phyloP scores from a whole-genome alignment of 73 alveolate genomes.

The Uronychia setigera region DNA sequence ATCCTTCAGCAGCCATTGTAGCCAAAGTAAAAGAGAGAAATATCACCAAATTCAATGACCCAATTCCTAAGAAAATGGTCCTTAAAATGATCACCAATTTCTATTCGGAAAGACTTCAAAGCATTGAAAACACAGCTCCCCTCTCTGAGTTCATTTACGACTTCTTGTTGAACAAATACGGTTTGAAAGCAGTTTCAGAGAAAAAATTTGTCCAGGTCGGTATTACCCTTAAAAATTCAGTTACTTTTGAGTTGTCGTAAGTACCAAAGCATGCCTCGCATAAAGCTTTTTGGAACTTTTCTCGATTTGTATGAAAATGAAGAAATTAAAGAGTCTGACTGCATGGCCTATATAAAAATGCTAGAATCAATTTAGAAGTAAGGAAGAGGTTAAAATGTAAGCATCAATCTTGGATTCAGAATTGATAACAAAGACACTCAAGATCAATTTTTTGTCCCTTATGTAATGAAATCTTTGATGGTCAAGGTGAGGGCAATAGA shows the following conservation, averaged over 20 bases:
- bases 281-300: slow-evolving; percentile 5
- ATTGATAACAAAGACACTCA: slow-evolving; percentile 3
- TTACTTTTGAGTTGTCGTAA: background rate
- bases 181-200: slow-evolving; percentile 3
- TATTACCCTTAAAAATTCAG: background rate
- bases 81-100: background rate
- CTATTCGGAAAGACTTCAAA: slow-evolving; percentile 3
- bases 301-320: background rate
- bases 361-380: background rate
- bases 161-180: slow-evolving; percentile 22
- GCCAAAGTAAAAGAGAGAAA: slow-evolving; percentile 2
- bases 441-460: background rate
- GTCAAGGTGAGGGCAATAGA: slow-evolving; percentile 7
- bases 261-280: background rate
- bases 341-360: background rate
- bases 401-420: background rate
- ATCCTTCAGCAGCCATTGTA: background rate
- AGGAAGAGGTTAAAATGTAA: background rate
- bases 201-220: slow-evolving; percentile 9
- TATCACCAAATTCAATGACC: background rate
- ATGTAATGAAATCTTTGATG: background rate
- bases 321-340: slow-evolving; percentile 1
- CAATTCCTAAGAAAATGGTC: background rate
- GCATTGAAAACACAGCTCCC: background rate
- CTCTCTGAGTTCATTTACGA: slow-evolving; percentile 15